Conservation (phyloP, 352 stramenopile genomes). For the Globisporangium barbulae region DNA sequence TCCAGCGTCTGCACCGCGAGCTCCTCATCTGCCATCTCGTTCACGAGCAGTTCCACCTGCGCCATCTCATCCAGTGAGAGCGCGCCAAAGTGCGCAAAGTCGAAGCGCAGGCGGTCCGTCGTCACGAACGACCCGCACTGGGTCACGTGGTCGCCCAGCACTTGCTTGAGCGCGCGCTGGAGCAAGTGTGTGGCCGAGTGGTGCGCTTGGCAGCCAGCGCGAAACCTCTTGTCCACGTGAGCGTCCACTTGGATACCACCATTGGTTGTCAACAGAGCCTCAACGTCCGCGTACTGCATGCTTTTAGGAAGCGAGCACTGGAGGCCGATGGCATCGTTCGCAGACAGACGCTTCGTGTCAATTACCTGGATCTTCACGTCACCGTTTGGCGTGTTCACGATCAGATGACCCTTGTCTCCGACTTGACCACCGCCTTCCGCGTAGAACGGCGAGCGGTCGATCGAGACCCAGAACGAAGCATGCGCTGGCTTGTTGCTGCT, state of each 20-base stretch:
- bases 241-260: slow-evolving; percentile 27
- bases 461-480: slow-evolving; percentile 32
- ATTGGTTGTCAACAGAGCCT: slow-evolving; percentile 12
- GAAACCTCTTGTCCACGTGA: slow-evolving; percentile 47
- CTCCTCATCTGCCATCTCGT: slow-evolving; percentile 43
- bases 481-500: background rate
- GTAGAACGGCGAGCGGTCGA: slow-evolving; percentile 74
- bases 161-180: slow-evolving; percentile 58
- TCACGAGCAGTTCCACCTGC: slow-evolving; percentile 55
- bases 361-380: slow-evolving; percentile 25
- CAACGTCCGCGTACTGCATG: slow-evolving; percentile 27
- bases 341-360: slow-evolving; percentile 39
- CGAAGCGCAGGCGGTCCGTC: slow-evolving; percentile 64
- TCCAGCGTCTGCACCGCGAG: slow-evolving; percentile 37
- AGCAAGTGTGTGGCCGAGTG: slow-evolving; percentile 83
- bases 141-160: slow-evolving; percentile 68
- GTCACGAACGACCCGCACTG: slow-evolving; percentile 71
- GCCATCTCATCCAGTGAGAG: slow-evolving; percentile 57
- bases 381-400: slow-evolving; percentile 18
- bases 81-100: slow-evolving; percentile 79
- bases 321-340: slow-evolving; percentile 41
- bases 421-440: slow-evolving; percentile 74
- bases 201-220: slow-evolving; percentile 50
- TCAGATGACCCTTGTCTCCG: slow-evolving; percentile 50
- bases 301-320: slow-evolving; percentile 36